Conservation (phyloP, 257 asterid genomes). For the Solanum appendiculatum region DNA sequence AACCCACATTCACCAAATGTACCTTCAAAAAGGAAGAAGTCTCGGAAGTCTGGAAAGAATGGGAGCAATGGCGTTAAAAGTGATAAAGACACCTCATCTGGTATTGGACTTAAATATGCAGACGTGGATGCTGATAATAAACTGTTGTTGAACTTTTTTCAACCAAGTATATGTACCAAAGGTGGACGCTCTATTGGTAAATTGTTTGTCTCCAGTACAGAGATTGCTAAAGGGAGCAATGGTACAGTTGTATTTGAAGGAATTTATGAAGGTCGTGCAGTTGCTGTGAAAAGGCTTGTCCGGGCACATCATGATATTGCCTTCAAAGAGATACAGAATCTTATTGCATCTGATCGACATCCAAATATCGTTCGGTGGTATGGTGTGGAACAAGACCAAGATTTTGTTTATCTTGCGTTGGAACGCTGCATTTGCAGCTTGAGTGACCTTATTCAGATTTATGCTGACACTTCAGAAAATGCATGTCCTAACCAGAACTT, state of each 20-base stretch:
- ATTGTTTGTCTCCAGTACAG: conserved; percentile 56
- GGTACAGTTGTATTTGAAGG: conserved; percentile 96
- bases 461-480: conserved; percentile 30
- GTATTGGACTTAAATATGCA: conserved; percentile 21
- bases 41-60: conserved; percentile 49
- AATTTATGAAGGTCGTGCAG: conserved; percentile 68
- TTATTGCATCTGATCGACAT: conserved; percentile 79
- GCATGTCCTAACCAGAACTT: conserved; percentile 11
- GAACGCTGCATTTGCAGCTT: conserved; percentile 89
- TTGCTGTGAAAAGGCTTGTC: conserved; percentile 95
- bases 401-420: conserved; percentile 84
- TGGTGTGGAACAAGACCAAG: conserved; percentile 85
- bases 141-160: conserved; percentile 42
- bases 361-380: conserved; percentile 86
- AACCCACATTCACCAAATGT: conserved; percentile 10
- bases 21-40: conserved; percentile 53
- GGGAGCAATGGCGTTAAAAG: conserved; percentile 31
- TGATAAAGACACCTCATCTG: conserved; percentile 24
- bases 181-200: conserved; percentile 75
- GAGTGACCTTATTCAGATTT: conserved; percentile 63
- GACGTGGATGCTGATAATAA: conserved; percentile 19
- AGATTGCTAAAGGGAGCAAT: conserved; percentile 90
- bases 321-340: conserved; percentile 78
- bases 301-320: conserved; percentile 81
- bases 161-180: conserved; percentile 18